phyloP scores from a whole-genome alignment of 106 monocot species.

The Allium sativum region DNA sequence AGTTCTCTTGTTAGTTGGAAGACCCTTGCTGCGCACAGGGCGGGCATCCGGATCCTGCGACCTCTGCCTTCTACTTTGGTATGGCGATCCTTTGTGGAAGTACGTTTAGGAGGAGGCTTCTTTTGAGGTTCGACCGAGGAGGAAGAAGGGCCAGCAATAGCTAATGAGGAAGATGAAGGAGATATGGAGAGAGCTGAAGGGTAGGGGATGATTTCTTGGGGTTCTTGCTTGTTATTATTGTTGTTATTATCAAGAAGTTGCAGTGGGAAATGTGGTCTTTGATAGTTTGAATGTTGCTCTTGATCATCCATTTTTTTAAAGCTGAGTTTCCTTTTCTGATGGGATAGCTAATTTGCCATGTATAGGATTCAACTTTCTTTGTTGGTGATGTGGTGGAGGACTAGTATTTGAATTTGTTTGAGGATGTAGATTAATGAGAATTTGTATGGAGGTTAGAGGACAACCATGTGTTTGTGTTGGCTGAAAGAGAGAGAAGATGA shows the following conservation, averaged over 20 bases:
- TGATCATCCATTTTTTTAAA: conserved; percentile 19
- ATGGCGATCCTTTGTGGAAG: conserved; percentile 73
- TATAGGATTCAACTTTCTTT: not conserved
- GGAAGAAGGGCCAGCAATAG: not conserved
- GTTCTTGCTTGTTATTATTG: conserved; percentile 21
- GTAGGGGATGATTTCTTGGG: conserved; percentile 16
- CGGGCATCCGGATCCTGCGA: conserved; percentile 79
- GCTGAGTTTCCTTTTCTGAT: not conserved
- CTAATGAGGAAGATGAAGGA: conserved; percentile 2
- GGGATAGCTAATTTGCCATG: not conserved
- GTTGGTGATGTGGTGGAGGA: not conserved
- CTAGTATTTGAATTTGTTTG: conserved; percentile 1
- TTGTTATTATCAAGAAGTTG: conserved; percentile 43
- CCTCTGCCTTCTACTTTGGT: conserved; percentile 83
- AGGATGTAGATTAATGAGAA: not conserved
- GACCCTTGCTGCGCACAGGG: conserved; percentile 68
- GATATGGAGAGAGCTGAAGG: conserved; percentile 26
- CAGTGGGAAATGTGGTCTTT: conserved; percentile 63
- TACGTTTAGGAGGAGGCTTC: conserved; percentile 53
- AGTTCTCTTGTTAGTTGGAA: conserved; percentile 85
- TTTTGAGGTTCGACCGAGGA: conserved; percentile 3
- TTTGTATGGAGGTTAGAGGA: not conserved
- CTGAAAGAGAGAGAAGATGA: not conserved
- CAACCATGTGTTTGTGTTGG: not conserved
- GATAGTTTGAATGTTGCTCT: conserved; percentile 4